A percentile compares a stretch with the other conserved stretches of the same genome.
Conservation (phyloP, 1,284 basidiomycete species). For the Cutaneotrichosporon arboriforme region DNA sequence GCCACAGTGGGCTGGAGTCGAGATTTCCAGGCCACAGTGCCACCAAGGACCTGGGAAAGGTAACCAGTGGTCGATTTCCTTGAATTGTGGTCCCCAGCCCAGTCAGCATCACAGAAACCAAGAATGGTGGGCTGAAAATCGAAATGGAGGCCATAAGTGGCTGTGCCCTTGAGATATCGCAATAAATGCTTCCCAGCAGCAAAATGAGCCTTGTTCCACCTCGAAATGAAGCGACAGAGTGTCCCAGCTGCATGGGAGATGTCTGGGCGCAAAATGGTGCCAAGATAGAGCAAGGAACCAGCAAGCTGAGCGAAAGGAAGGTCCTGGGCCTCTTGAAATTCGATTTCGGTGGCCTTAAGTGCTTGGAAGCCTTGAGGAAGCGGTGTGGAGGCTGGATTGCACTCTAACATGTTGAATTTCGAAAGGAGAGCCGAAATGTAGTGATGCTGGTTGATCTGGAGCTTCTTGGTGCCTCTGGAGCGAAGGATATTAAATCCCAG, state of each 20-base stretch:
- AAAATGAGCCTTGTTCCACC: slow-evolving; percentile 20
- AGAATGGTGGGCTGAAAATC: neutral
- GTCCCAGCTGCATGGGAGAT: slow-evolving; percentile 16
- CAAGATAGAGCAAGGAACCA: slow-evolving; percentile 14
- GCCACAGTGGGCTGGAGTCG: slow-evolving; percentile 25
- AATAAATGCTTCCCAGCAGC: slow-evolving; percentile 24
- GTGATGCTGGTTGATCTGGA: slow-evolving; percentile 21
- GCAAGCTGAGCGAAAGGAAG: neutral
- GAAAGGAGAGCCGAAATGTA: slow-evolving; percentile 18
- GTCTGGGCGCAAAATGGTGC: slow-evolving; percentile 23
- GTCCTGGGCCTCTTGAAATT: slow-evolving; percentile 9
- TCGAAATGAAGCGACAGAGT: slow-evolving; percentile 19
- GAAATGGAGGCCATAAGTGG: slow-evolving; percentile 10
- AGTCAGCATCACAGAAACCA: slow-evolving; percentile 21
- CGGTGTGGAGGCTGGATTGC: too few species aligned
- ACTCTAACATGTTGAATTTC: slow-evolving; percentile 14
- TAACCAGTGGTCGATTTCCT: slow-evolving; percentile 28
- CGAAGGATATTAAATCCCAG: slow-evolving; percentile 21
- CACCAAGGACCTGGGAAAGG: too few species aligned
- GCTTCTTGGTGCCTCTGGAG: slow-evolving; percentile 3
- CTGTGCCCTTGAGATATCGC: slow-evolving; percentile 19
- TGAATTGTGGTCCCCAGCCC: slow-evolving; percentile 19
- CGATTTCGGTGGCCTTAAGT: slow-evolving; percentile 6
- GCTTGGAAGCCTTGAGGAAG: slow-evolving; percentile 8
- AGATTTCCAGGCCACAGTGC: too few species aligned